These are phyloP conservation scores for Sporobolomyces roseus DNA, from an alignment of 768 basidiomycete species.

Conservation along the genomic window DNA sequence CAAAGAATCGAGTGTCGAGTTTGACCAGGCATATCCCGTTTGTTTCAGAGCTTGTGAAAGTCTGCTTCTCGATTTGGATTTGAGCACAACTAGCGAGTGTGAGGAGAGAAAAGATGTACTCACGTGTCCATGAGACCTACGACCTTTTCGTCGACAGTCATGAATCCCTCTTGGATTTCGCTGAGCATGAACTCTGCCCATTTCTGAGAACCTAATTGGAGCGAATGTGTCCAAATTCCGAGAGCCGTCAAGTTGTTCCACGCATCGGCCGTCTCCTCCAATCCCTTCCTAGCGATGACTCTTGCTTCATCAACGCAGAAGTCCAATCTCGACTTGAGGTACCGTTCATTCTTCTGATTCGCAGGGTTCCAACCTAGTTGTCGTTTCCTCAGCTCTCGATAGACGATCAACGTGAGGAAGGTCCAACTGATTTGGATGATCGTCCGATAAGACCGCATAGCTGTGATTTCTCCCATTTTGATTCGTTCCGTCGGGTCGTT, in stretches of 20 bases:
- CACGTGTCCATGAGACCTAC: background rate
- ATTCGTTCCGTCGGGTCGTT: no score
- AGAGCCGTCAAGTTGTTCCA: background rate
- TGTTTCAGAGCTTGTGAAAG: background rate
- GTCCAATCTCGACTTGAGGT: background rate
- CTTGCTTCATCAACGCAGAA: background rate
- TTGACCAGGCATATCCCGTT: slow-evolving; percentile 1
- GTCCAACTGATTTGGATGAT: background rate
- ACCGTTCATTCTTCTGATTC: background rate
- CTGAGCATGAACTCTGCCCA: background rate
- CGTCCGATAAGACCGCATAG: slow-evolving; percentile 1
- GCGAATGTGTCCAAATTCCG: background rate
- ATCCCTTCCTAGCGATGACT: background rate
- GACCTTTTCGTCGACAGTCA: background rate
- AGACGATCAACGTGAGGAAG: background rate
- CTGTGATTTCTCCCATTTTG: background rate
- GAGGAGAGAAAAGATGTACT: background rate
- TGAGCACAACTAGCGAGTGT: background rate
- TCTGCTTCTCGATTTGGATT: background rate
- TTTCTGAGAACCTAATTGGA: background rate
- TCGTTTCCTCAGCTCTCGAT: background rate
- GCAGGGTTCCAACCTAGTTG: background rate
- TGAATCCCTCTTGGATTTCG: background rate
- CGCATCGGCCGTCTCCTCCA: slow-evolving; percentile 3
- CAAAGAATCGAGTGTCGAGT: background rate